Base-by-base conservation (phyloP, 2,329 filamentous ascomycete genomes). In the Aspergillus neoniger region DNA sequence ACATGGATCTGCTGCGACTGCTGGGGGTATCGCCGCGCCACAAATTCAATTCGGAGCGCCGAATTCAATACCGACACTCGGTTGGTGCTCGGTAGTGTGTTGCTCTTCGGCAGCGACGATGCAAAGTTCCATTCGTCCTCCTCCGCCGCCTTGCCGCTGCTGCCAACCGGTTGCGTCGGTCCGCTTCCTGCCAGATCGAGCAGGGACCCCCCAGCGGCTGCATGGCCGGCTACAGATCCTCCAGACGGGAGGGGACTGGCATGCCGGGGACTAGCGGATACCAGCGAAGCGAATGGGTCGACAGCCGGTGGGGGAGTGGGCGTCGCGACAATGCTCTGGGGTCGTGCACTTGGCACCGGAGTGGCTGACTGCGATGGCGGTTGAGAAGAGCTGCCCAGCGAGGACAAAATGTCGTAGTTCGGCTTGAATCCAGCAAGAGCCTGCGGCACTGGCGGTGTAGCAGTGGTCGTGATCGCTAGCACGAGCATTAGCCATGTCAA, bases 51-150 rank as follows among this genome's bases (percentile, higher is more conserved):
- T 61, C 86, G 86, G 50, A 98, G 79, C 47, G 80, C 83, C 2
- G 87, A 88, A 70, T 91, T 88, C 70, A 86, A 87, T 47, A 97
- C 86, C 3, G 82, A 83, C 19, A 89, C 80, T 51, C 86, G 85
- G 65, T 91, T 86, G 54, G 86, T 83, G 55, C 78, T 82, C 1
- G 88, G 86, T 36, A 86, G 83, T 62, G 77, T 70, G 58, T 63
- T 72, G 76, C 28, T 76, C 60, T 86, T 82, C 3, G 94, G 94
- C 14, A 97, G 82, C 0, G 94, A 89, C 0, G 94, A 98, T 3
- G 91, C 87, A 74, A 98, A 98, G 23, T 87, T 90, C 93, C 94
- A 98, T 71, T 98, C 94, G 65, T 98, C 94, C 54, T 97, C 94
- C 49, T 91, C 86, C 54, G 75, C 67, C 6, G 74, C 63, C 30